Percentiles rank a stretch among this genome's conserved stretches.
Conservation (phyloP, 2,329 filamentous ascomycete species). For the Xylaria sp. region DNA sequence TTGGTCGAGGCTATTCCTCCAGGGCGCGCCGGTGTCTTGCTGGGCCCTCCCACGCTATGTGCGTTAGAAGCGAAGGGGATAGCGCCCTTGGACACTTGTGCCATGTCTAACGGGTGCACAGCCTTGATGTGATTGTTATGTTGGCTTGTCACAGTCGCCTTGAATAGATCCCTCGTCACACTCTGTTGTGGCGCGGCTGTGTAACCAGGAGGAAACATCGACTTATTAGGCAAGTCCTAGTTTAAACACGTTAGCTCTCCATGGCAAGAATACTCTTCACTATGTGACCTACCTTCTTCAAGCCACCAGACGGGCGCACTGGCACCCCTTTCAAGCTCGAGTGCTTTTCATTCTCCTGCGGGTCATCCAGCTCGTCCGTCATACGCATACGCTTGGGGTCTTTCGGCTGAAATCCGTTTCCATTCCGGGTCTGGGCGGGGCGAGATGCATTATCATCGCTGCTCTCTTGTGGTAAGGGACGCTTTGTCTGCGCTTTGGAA, state of each 20-base stretch:
- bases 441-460: conserved; percentile 65
- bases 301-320: conserved; percentile 79
- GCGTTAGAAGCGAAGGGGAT: conserved; percentile 86
- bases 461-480: conserved; percentile 74
- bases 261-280: neutral
- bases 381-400: conserved; percentile 85
- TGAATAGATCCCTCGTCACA: conserved; percentile 69
- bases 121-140: conserved; percentile 72
- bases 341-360: conserved; percentile 67
- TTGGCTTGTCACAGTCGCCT: conserved; percentile 73
- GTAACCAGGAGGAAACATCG: conserved; percentile 70
- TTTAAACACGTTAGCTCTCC: conserved; percentile 50
- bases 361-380: conserved; percentile 76
- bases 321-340: conserved; percentile 82
- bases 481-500: conserved; percentile 79
- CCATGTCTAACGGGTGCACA: conserved; percentile 81
- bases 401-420: conserved; percentile 72
- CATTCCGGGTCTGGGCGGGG: conserved; percentile 61
- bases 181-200: conserved; percentile 66
- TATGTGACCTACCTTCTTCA: conserved; percentile 70
- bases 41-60: conserved; percentile 64
- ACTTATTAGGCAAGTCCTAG: conserved; percentile 71
- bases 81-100: conserved; percentile 86
- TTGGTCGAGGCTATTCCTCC: conserved; percentile 59
- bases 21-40: conserved; percentile 77